These are phyloP conservation scores for Sugiyamaella marilandica DNA, from an alignment of 805 yeast genomes.

Conservation along the genomic window DNA sequence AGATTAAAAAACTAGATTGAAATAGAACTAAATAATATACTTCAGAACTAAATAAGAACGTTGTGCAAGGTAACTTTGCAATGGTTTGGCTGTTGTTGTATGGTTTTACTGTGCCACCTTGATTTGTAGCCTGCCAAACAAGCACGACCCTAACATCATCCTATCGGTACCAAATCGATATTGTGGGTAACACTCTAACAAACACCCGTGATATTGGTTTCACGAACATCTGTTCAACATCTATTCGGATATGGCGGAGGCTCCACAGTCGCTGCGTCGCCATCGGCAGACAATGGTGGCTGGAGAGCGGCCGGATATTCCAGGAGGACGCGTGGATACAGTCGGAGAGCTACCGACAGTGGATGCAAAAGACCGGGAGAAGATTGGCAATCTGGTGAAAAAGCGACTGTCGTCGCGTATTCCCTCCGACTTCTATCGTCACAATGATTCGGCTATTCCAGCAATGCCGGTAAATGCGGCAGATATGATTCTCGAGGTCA, in stretches of 20 bases:
- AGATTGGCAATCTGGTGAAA: constrained; percentile 26
- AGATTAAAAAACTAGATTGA: too few relatives aligned
- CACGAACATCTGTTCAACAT: not conserved
- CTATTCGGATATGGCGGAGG: constrained; percentile 7
- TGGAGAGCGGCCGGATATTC: constrained; percentile 14
- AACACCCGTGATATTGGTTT: not conserved
- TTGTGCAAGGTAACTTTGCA: too few relatives aligned
- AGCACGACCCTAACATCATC: too few relatives aligned
- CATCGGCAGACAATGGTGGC: constrained; percentile 26
- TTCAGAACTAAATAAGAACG: too few relatives aligned
- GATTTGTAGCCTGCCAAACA: too few relatives aligned
- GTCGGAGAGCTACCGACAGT: constrained; percentile 22
- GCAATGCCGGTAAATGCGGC: constrained; percentile 80
- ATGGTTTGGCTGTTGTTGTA: too few relatives aligned
- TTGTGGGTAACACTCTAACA: not conserved
- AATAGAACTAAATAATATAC: too few relatives aligned
- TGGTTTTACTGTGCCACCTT: too few relatives aligned
- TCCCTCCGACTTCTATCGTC: constrained; percentile 56
- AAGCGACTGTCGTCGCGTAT: constrained; percentile 24
- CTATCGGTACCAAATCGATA: too few relatives aligned
- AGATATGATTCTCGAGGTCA: constrained; percentile 37
- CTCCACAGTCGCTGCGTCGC: constrained; percentile 25
- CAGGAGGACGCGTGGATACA: constrained; percentile 14
- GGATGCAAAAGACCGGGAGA: constrained; percentile 22
- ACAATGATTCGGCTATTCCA: constrained; percentile 63